These are phyloP conservation scores for Mucor mucedo DNA, from an alignment of 371 early-diverging fungal species.

Conservation along the genomic window DNA sequence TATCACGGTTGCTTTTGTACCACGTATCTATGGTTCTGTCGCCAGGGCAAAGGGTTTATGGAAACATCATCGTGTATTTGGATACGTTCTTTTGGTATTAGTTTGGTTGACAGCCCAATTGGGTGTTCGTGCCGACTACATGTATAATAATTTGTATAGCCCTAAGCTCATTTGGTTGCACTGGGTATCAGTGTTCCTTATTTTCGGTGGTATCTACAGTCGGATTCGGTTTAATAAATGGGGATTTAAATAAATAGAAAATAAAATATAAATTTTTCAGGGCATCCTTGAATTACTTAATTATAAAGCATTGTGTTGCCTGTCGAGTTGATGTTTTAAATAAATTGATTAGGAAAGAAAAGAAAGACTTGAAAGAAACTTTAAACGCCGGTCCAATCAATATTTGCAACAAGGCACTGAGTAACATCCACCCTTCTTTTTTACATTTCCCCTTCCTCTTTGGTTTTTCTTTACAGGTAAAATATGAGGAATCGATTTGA, in stretches of 20 bases:
- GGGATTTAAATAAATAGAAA: slow-evolving; percentile 16
- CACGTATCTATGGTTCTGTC: slow-evolving; percentile 34
- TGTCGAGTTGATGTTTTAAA: no score
- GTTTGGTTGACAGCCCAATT: slow-evolving; percentile 43
- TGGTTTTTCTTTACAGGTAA: no score
- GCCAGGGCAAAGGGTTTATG: slow-evolving; percentile 34
- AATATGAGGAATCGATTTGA: no score
- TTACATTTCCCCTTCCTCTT: no score
- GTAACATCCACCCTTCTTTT: no score
- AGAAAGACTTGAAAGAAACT: no score
- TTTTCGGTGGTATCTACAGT: slow-evolving; percentile 30
- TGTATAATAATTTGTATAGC: slow-evolving; percentile 36
- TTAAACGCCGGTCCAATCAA: no score
- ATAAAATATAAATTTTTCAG: background rate
- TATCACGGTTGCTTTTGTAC: slow-evolving; percentile 31
- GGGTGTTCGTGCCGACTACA: slow-evolving; percentile 52
- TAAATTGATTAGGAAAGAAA: no score
- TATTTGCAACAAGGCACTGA: no score
- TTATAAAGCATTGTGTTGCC: background rate
- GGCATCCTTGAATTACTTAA: background rate
- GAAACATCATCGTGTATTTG: slow-evolving; percentile 46
- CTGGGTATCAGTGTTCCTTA: slow-evolving; percentile 37
- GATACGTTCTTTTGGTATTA: slow-evolving; percentile 35
- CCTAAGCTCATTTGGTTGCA: slow-evolving; percentile 41
- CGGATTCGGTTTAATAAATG: slow-evolving; percentile 39